Percentiles rank a stretch among this genome's conserved stretches.
Conservation (phyloP, 2,329 filamentous ascomycete species). For the Verticillium nonalfalfae region DNA sequence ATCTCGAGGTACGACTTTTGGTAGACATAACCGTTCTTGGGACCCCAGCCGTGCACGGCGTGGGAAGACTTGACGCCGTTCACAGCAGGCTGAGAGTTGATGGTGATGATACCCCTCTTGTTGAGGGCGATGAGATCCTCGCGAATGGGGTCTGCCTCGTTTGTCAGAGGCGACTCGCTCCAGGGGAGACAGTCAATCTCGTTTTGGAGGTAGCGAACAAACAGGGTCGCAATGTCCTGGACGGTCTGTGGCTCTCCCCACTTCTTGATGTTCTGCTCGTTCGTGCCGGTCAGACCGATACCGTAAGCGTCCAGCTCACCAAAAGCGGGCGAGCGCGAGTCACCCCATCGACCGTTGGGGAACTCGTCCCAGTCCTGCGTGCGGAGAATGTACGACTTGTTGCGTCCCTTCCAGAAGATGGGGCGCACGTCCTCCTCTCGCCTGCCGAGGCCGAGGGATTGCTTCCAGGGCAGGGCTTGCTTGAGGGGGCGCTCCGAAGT, state of each 20-base stretch:
- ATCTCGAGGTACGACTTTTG: slow-evolving; percentile 97
- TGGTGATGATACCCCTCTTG: slow-evolving; percentile 78
- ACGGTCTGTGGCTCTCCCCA: slow-evolving; percentile 84
- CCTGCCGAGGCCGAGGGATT: slow-evolving; percentile 82
- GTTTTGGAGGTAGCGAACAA: slow-evolving; percentile 78
- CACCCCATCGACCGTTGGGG: slow-evolving; percentile 97
- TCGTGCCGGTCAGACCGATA: slow-evolving; percentile 87
- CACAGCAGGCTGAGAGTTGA: slow-evolving; percentile 96
- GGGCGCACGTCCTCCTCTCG: slow-evolving; percentile 93
- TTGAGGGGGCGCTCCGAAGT: slow-evolving; percentile 71
- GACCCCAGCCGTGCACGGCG: slow-evolving; percentile 88
- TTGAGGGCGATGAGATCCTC: slow-evolving; percentile 76
- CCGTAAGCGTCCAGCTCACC: slow-evolving; percentile 93
- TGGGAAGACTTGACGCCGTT: slow-evolving; percentile 85
- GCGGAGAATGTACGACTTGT: slow-evolving; percentile 89
- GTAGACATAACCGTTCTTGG: slow-evolving; percentile 91
- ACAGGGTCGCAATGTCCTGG: slow-evolving; percentile 74
- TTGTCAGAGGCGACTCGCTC: slow-evolving; percentile 84
- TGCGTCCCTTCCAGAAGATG: slow-evolving; percentile 97
- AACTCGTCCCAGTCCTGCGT: slow-evolving; percentile 99
- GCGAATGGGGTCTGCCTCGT: slow-evolving; percentile 74
- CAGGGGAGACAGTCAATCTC: slow-evolving; percentile 81
- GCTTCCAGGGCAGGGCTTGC: slow-evolving; percentile 92
- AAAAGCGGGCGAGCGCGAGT: slow-evolving; percentile 91
- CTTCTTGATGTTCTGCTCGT: slow-evolving; percentile 90